A percentile compares a stretch with the other conserved stretches of the same genome.
Evolutionary conservation across 768 basidiomycete genomes (phyloP).

Genomic region (Phanerodontia chrysosporium): DNA sequence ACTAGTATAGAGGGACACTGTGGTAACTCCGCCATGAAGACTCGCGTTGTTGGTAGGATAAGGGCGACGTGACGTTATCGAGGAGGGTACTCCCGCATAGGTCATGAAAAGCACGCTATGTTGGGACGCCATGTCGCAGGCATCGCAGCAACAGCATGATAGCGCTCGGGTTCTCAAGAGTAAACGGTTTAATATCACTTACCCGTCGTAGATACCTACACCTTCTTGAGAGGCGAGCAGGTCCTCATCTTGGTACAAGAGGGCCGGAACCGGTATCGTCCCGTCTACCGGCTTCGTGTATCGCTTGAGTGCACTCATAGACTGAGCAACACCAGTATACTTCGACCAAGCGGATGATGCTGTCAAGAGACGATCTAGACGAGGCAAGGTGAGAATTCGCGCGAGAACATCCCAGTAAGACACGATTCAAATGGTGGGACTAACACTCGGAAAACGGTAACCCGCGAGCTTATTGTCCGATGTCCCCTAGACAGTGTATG

Average conservation of each 20-base stretch:
- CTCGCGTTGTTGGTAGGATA: too few relatives aligned
- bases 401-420: not conserved
- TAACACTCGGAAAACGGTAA: not conserved
- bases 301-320: slow-evolving; percentile 29
- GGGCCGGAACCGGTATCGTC: slow-evolving; percentile 70
- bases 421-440: not conserved
- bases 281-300: slow-evolving; percentile 62
- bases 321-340: not conserved
- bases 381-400: too few relatives aligned
- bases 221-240: slow-evolving; percentile 67
- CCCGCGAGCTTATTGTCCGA: not conserved
- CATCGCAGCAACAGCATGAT: too few relatives aligned
- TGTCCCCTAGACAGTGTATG: too few relatives aligned
- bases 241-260: slow-evolving; percentile 80
- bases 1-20: too few relatives aligned
- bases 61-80: too few relatives aligned
- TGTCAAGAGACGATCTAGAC: not conserved
- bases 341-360: too few relatives aligned
- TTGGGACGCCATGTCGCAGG: too few relatives aligned
- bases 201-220: slow-evolving; percentile 94
- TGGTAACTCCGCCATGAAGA: too few relatives aligned
- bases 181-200: slow-evolving; percentile 29
- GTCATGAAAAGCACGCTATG: too few relatives aligned
- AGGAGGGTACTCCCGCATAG: too few relatives aligned
- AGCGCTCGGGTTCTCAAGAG: too few relatives aligned